Evolutionary conservation across 2,329 filamentous ascomycete species (phyloP).

Genomic region (Cytospora schulzeri): DNA sequence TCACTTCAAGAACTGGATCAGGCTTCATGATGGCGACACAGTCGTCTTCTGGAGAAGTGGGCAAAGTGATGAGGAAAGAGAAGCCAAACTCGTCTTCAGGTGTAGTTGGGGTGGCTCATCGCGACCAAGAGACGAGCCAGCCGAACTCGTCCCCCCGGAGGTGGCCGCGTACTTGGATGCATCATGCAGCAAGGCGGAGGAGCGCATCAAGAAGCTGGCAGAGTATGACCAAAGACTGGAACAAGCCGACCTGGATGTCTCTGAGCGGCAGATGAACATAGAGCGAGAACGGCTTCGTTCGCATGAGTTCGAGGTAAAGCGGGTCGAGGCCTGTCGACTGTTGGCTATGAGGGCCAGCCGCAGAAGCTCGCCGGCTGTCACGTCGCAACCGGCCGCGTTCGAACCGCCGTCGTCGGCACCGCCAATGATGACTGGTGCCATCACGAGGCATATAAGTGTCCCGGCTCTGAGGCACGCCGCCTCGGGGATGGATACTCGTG

Average conservation of each 20-base stretch:
- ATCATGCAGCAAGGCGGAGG: slow-evolving; percentile 49
- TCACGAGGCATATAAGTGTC: slow-evolving; percentile 14
- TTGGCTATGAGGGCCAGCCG: slow-evolving; percentile 34
- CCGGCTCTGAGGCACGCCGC: slow-evolving; percentile 23
- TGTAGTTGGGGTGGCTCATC: slow-evolving; percentile 61
- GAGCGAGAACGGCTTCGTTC: slow-evolving; percentile 53
- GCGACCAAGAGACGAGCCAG: slow-evolving; percentile 36
- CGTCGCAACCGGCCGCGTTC: slow-evolving; percentile 16
- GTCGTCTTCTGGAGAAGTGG: slow-evolving; percentile 69
- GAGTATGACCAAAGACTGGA: slow-evolving; percentile 46
- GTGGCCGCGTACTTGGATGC: slow-evolving; percentile 51
- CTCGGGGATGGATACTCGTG: slow-evolving; percentile 18
- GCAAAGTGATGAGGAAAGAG: slow-evolving; percentile 37
- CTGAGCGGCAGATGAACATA: slow-evolving; percentile 44
- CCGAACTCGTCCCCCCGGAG: slow-evolving; percentile 41
- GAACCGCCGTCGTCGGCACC: slow-evolving; percentile 26
- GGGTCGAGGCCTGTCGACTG: slow-evolving; percentile 48
- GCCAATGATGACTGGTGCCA: slow-evolving; percentile 16
- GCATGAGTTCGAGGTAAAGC: slow-evolving; percentile 50
- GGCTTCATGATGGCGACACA: slow-evolving; percentile 75
- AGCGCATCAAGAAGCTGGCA: slow-evolving; percentile 43
- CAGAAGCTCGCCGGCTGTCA: slow-evolving; percentile 19
- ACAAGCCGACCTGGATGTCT: slow-evolving; percentile 49
- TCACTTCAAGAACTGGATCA: slow-evolving; percentile 64
- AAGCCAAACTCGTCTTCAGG: slow-evolving; percentile 53